These are phyloP conservation scores for Groenewaldozyma auringiensis DNA, from an alignment of 1,139 yeast genomes.

Conservation along the genomic window DNA sequence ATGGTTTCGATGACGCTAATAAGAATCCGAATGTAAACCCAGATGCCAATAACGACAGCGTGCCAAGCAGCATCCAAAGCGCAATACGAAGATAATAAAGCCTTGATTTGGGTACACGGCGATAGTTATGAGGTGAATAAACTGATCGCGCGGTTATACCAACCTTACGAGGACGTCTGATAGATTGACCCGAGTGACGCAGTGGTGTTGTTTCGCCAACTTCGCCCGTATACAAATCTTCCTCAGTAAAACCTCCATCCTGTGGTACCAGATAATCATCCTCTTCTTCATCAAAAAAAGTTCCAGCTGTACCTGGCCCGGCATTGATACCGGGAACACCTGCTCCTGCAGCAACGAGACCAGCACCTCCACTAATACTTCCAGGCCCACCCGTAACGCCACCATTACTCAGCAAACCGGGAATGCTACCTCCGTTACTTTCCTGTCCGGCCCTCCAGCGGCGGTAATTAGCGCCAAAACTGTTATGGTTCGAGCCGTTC, in stretches of 20 bases:
- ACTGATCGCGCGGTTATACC: constrained; percentile 16
- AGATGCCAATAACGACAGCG: constrained; percentile 29
- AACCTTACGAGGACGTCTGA: constrained; percentile 19
- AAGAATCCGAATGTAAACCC: constrained; percentile 81
- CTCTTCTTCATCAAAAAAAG: constrained; percentile 16
- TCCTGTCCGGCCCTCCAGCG: not conserved
- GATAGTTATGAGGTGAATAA: constrained; percentile 31
- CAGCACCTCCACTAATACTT: constrained; percentile 3
- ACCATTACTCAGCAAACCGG: not conserved
- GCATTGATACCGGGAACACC: not conserved
- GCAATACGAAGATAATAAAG: constrained; percentile 24
- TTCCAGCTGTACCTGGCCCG: not conserved
- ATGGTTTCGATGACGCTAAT: constrained; percentile 79
- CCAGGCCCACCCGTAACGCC: not conserved
- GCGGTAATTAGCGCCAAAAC: not conserved
- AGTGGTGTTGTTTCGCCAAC: constrained; percentile 29
- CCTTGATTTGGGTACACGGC: constrained; percentile 15
- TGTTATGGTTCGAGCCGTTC: no score
- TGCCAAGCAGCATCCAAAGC: constrained; percentile 25
- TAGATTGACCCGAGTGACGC: constrained; percentile 15
- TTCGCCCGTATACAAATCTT: constrained; percentile 22
- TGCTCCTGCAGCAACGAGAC: not conserved
- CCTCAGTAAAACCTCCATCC: constrained; percentile 27
- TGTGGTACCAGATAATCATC: constrained; percentile 24
- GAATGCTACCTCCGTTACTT: not conserved